These are phyloP conservation scores for Elongisporangium undulatum DNA, from an alignment of 352 stramenopile species.

Conservation along the genomic window DNA sequence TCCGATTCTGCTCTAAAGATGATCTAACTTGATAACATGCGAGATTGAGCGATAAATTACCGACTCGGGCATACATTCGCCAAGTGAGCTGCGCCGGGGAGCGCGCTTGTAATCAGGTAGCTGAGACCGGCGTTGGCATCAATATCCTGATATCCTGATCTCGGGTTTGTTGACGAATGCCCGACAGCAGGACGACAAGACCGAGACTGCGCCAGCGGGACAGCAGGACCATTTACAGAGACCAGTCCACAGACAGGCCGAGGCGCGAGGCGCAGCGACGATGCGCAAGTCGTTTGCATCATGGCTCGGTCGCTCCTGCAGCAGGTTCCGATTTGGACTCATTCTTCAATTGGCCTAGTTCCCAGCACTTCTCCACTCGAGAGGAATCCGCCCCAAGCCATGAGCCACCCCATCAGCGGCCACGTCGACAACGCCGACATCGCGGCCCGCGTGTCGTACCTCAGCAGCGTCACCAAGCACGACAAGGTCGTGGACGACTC, in stretches of 20 bases:
- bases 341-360: conserved; percentile 2
- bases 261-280: neutral
- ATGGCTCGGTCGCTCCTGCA: neutral
- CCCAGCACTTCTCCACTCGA: neutral
- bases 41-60: neutral
- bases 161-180: neutral
- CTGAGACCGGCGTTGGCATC: neutral
- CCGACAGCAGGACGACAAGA: neutral
- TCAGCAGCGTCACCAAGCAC: conserved; percentile 14
- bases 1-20: neutral
- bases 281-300: neutral
- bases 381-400: neutral
- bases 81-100: neutral
- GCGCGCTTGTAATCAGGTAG: neutral
- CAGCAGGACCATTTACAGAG: neutral
- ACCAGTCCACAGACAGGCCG: neutral
- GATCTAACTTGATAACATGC: neutral
- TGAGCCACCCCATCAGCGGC: conserved; percentile 1
- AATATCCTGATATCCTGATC: neutral
- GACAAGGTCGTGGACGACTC: conserved; percentile 10
- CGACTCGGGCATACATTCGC: neutral
- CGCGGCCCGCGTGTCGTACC: conserved; percentile 9
- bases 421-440: conserved; percentile 7
- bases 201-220: neutral
- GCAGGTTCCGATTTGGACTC: neutral